Evolutionary conservation across 805 yeast species (phyloP).

Genomic region (Candida caryicola): DNA sequence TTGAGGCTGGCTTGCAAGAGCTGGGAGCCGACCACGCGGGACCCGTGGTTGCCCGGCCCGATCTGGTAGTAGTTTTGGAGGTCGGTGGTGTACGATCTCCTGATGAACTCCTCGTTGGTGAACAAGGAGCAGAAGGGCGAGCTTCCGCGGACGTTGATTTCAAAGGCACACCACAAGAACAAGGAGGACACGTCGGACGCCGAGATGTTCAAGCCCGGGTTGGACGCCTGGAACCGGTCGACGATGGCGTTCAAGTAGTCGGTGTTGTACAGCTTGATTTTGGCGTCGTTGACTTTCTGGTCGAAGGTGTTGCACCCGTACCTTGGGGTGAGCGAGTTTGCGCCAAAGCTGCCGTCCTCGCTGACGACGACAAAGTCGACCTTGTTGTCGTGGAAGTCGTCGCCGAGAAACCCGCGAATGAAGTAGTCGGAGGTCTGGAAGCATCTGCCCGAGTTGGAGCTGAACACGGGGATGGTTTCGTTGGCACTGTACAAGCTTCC

Average conservation of each 20-base stretch:
- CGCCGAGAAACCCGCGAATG: slow-evolving; percentile 58
- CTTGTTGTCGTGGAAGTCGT: slow-evolving; percentile 29
- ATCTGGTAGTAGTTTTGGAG: slow-evolving; percentile 11
- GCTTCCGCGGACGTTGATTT: slow-evolving; percentile 11
- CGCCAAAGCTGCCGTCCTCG: slow-evolving; percentile 51
- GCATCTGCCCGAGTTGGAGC: slow-evolving; percentile 54
- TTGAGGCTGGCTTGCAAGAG: slow-evolving; percentile 10
- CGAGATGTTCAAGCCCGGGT: slow-evolving; percentile 13
- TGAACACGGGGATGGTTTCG: slow-evolving; percentile 46
- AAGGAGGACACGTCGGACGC: slow-evolving; percentile 8
- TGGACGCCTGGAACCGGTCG: slow-evolving; percentile 13
- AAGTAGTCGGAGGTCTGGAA: slow-evolving; percentile 54
- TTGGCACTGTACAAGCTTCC: slow-evolving; percentile 39
- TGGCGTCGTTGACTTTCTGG: slow-evolving; percentile 14
- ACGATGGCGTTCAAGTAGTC: slow-evolving; percentile 19
- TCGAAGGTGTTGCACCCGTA: slow-evolving; percentile 31
- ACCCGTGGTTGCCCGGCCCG: slow-evolving; percentile 13
- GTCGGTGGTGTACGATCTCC: slow-evolving; percentile 11
- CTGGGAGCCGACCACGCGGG: slow-evolving; percentile 9
- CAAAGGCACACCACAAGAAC: slow-evolving; percentile 15
- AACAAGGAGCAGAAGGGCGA: slow-evolving; percentile 14
- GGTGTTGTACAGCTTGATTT: slow-evolving; percentile 16
- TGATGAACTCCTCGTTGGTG: slow-evolving; percentile 14
- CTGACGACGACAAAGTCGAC: slow-evolving; percentile 40
- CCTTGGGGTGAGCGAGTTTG: slow-evolving; percentile 57